These are phyloP conservation scores for Tetrapyrgos nigripes DNA, from an alignment of 1,284 basidiomycete genomes.

Conservation along the genomic window DNA sequence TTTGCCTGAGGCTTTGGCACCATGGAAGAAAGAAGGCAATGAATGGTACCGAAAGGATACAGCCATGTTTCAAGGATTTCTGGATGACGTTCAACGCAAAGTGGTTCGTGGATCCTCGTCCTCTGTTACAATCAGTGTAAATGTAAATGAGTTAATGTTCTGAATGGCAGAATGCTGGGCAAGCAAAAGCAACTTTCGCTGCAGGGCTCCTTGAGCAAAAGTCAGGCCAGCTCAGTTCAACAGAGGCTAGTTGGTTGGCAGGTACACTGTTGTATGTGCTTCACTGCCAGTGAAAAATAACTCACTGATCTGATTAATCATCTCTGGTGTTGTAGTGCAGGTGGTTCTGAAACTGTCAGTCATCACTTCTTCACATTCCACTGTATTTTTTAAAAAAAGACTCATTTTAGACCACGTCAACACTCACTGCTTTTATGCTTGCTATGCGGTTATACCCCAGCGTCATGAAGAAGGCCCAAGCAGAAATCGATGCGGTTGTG, in stretches of 20 bases:
- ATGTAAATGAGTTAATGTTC: too few species aligned
- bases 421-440: slow-evolving; percentile 19
- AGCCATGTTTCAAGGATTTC: background rate
- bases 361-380: background rate
- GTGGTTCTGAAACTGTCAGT: slow-evolving; percentile 14
- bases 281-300: too few species aligned
- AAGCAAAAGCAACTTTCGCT: too few species aligned
- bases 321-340: too few species aligned
- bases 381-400: background rate
- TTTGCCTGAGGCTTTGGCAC: background rate
- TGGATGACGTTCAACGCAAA: background rate
- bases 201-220: too few species aligned
- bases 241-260: too few species aligned
- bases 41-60: background rate
- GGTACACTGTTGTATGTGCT: too few species aligned
- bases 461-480: slow-evolving; percentile 32
- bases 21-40: background rate
- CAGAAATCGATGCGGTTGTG: slow-evolving; percentile 35
- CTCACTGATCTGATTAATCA: too few species aligned
- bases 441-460: slow-evolving; percentile 34
- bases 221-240: too few species aligned
- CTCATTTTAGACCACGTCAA: slow-evolving; percentile 15
- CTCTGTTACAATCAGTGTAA: background rate
- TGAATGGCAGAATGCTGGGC: too few species aligned
- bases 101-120: background rate